Evolutionary conservation across 331 rosid species (phyloP).

Genomic region (Cydonia oblonga): DNA sequence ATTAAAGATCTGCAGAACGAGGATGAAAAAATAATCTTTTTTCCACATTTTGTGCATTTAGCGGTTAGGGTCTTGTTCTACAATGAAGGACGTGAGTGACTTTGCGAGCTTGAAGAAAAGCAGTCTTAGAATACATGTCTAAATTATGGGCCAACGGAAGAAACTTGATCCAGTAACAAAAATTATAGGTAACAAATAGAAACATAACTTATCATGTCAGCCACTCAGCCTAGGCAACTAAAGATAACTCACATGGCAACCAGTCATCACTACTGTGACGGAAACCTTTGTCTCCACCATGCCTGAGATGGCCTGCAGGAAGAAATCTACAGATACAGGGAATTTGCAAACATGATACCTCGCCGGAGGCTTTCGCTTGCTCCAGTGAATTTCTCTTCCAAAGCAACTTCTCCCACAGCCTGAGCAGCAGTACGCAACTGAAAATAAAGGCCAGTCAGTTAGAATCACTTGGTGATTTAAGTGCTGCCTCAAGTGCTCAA

Average conservation of each 20-base stretch:
- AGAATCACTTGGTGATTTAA: background rate
- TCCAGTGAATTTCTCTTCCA: conserved; percentile 73
- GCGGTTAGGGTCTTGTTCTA: too few relatives aligned
- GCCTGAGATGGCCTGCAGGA: background rate
- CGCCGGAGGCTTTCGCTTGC: conserved; percentile 93
- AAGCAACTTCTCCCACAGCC: conserved; percentile 80
- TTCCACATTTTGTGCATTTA: too few relatives aligned
- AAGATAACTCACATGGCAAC: background rate
- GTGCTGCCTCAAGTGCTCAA: background rate
- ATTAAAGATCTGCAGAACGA: background rate
- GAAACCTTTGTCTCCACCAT: background rate
- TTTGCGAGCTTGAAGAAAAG: too few relatives aligned
- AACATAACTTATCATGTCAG: background rate
- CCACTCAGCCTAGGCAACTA: background rate
- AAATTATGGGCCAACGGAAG: background rate
- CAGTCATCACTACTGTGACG: background rate
- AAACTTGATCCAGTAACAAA: background rate
- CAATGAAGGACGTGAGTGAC: too few relatives aligned
- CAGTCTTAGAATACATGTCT: too few relatives aligned
- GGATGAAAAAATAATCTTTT: too few relatives aligned
- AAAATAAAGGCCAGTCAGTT: background rate
- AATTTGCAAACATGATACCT: conserved; percentile 95
- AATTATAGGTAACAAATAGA: background rate
- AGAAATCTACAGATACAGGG: conserved; percentile 59
- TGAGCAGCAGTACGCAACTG: conserved; percentile 82